Evolutionary conservation across 768 basidiomycete species (phyloP), one percentile per base, ranked within the genome.

Genomic region (Hebeloma cylindrosporum): DNA sequence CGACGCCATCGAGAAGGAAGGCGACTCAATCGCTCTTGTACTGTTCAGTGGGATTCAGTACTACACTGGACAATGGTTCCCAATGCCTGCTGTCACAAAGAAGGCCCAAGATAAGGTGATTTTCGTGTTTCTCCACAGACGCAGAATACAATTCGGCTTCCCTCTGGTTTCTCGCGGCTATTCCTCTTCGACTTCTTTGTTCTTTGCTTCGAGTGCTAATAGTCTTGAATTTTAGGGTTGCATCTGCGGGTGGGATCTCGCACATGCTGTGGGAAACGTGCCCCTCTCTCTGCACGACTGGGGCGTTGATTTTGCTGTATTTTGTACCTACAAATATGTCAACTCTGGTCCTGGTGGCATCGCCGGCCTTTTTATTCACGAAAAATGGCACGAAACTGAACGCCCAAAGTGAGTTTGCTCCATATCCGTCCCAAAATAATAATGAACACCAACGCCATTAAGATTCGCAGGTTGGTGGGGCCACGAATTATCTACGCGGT

Each of bases 401-500:
- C 60, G 67, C 44, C 86, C 88, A 39, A 85, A 78, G 88, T 88
- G 62, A 63, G 74, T 65, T 45, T 23, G 26, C 35, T 35, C 33
- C 23, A 36, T 32, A 32, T 20, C 30, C 25, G 42, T 18, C 18
- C 26, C 7, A 31, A 31, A 38, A 37, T 26, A 21, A n/a, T n/a
- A n/a, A n/a, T n/a, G n/a, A n/a, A n/a, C 10, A 32, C 36, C n/a
- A n/a, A n/a, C n/a, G n/a, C n/a, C n/a, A n/a, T n/a, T n/a, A n/a
- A 96, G 96, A 60, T 82, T 82, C 49, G 84, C 92, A 29, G 96
- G 96, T 33, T 99, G 96, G 96, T 99, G 95, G 95, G 96, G 96
- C 33, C 93, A 97, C 63, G 82, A 92, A 57, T 75, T 83, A 21
- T 60, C 71, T 41, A 94, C 93, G 28, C 85, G 96, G 22, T 98